Evolutionary conservation across 352 stramenopile species (phyloP), one percentile per base, ranked within the genome.

Genomic region (Globisporangium cystogenes): DNA sequence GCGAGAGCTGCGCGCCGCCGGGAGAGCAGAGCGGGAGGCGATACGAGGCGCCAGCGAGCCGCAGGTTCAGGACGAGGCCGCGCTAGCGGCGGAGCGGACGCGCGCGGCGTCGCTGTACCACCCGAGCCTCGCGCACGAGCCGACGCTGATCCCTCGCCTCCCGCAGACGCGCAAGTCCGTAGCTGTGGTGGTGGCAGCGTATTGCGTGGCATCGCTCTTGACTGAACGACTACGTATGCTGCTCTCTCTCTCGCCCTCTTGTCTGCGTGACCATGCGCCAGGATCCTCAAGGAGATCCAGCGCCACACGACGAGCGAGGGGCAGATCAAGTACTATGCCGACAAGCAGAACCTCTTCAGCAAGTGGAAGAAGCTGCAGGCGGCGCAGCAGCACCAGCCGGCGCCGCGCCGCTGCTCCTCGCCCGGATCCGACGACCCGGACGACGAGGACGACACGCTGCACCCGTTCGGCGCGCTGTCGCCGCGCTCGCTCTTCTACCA

Each of bases 331-430:
- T 86, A 73, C 51, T 87, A 86, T 41, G 57, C 71, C 6, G 70
- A 90, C 64, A 90, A 88, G 46, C 66, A 74, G 26, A 75, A 86
- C 33, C 65, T 90, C n/a, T 86, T 90, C 14, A 59, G 60, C 1
- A 90, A 90, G 50, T 90, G 80, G 80, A 81, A 82, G 36, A 87
- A 83, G 42, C 63, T 90, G 1, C 71, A 86, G 57, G 55, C 60
- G 0, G 74, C 76, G 7, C 70, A 82, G 21, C 61, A 80, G 12
- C 80, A 90, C 45, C 72, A 86, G 18, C 53, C 57, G 35, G 37
- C 35, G 5, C 27, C 39, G 58, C n/a, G n/a, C n/a, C n/a, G n/a
- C n/a, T n/a, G n/a, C n/a, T n/a, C n/a, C n/a, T n/a, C n/a, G n/a
- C n/a, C n/a, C n/a, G n/a, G n/a, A n/a, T n/a, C n/a, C n/a, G n/a